Percentiles rank a stretch among this genome's conserved stretches.
Conservation (phyloP, 140 eudicot species). For the Ambrosia hybrid region DNA sequence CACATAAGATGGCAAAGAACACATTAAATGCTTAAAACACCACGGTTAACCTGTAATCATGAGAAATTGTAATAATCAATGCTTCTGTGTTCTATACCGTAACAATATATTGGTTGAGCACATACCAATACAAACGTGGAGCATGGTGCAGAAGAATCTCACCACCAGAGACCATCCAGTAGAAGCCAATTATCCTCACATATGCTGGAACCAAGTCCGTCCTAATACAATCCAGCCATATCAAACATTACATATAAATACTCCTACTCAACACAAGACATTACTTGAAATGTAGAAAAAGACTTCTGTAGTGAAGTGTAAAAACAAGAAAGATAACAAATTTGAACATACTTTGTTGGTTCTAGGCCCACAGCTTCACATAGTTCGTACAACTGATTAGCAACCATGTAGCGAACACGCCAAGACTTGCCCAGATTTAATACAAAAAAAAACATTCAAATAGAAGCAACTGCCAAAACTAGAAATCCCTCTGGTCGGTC, state of each 20-base stretch:
- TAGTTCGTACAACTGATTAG: constrained; percentile 85
- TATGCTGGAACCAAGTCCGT: too few relatives aligned
- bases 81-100: background rate
- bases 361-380: constrained; percentile 97
- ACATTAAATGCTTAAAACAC: constrained; percentile 92
- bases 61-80: background rate
- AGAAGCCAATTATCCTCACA: constrained; percentile 46
- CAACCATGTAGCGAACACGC: constrained; percentile 98
- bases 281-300: too few relatives aligned
- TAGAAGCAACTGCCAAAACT: constrained; percentile 81
- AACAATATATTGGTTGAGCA: background rate
- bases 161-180: constrained; percentile 92
- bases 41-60: constrained; percentile 72
- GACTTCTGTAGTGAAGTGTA: too few relatives aligned
- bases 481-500: constrained; percentile 86
- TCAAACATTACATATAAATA: too few relatives aligned
- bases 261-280: too few relatives aligned
- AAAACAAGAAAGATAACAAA: too few relatives aligned
- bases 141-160: constrained; percentile 67
- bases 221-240: too few relatives aligned
- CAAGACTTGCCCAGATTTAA: constrained; percentile 85
- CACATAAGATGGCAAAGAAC: constrained; percentile 93
- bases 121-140: constrained; percentile 91
- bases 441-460: too few relatives aligned
- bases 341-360: constrained; percentile 61